Base-by-base conservation (phyloP, 768 basidiomycete genomes). In the Macrolepiota fuliginosa region DNA sequence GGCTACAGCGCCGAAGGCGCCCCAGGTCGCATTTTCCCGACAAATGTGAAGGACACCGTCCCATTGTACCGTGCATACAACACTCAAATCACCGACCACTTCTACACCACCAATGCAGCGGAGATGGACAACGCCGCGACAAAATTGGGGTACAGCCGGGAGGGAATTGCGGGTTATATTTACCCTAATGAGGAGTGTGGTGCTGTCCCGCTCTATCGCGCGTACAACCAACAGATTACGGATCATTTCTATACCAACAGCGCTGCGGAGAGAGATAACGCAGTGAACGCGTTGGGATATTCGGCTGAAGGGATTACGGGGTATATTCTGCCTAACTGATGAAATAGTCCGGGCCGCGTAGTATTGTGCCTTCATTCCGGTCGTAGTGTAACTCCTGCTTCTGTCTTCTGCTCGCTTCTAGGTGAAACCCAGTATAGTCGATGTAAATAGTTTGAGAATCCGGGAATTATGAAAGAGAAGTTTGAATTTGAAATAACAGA, bases 191-290 rank as follows among this genome's bases (percentile, higher is more conserved):
- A 59, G 1, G 36, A 32, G 24, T 65, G 56, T 35, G 59, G 62
- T 22, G 64, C 59, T 37, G 45, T 61, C 25, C 64, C 62, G 15
- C 54, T 65, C 15, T 63, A 55, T 46, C 52, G 64, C 22, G 25
- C 50, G 15, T 65, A 56, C 39, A 29, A 57, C 39, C 36, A 3
- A 5, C 15, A 22, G 7, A 51, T n/a, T 19, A 24, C 17, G 11
- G 58, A 63, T 32, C 65, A 65, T 37, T 61, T 63, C 42, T 65
- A 65, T 53, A 65, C 65, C 3, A 58, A 53, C n/a, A 2, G n/a
- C 35, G 42, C 29, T 17, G 50, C 54, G n/a, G 58, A 62, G 49
- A 22, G 32, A 4, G 32, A 61, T 37, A 57, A 50, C 37, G 58
- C 58, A 22, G 17, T 35, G 15, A 1, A 36, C 2, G 49, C 37